These are phyloP conservation scores for Vicia villosa DNA, from an alignment of 306 rosid species.

Conservation along the genomic window DNA sequence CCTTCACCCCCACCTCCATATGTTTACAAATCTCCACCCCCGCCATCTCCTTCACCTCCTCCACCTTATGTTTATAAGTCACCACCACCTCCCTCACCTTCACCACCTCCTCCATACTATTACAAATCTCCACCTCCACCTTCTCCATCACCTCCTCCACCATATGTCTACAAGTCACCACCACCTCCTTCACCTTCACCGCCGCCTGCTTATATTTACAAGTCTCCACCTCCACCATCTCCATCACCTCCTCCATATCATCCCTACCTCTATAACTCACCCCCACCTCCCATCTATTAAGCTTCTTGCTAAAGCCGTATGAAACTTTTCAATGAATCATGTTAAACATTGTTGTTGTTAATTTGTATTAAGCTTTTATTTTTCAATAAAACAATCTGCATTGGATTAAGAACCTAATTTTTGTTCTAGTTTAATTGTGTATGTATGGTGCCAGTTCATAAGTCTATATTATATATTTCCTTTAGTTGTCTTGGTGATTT, in stretches of 20 bases:
- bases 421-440: neutral
- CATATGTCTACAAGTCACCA: neutral
- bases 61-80: neutral
- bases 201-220: neutral
- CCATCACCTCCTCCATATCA: constrained; percentile 32
- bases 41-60: neutral
- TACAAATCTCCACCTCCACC: neutral
- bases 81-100: neutral
- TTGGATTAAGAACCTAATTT: neutral
- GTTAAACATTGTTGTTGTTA: constrained; percentile 4
- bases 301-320: neutral
- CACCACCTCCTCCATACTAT: neutral
- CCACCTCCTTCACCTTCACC: neutral
- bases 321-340: neutral
- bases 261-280: constrained; percentile 40
- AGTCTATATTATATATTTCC: neutral
- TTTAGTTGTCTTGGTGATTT: neutral
- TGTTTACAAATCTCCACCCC: neutral
- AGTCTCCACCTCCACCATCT: constrained; percentile 30
- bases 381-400: neutral
- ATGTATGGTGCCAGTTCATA: neutral
- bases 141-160: neutral
- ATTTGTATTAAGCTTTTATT: neutral
- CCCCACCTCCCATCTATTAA: constrained; percentile 32
- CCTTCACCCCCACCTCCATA: neutral